Evolutionary conservation across 148 eudicot genomes (phyloP), one percentile per base, ranked within the genome.

Genomic region (Amaranthus palmeri): DNA sequence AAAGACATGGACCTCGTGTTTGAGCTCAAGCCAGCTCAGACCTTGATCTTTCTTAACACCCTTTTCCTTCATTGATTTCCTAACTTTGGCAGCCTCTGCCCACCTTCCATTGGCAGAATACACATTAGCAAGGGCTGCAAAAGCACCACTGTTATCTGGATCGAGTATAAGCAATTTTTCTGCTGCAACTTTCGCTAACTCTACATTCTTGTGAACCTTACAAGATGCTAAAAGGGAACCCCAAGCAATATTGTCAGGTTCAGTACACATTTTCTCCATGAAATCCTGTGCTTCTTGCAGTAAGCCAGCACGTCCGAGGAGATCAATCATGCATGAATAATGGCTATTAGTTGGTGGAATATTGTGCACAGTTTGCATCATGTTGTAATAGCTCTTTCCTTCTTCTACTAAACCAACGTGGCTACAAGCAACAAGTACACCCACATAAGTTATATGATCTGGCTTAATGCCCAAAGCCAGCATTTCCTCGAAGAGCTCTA

Each of bases 31-130:
- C 86, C 86, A 83, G 61, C 86, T 83, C 66, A 83, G 74, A 58
- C 86, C 86, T 71, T 80, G 83, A 3, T 83, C 86, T 74, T 83
- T 83, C 79, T 74, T 83, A 3, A 83, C 83, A 12, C 86, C 83
- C 65, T 77, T 77, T 15, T 68, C 76, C 65, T 83, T 83, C 86
- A 83, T 80, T 18, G 73, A 63, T 54, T 74, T 77, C 58, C 86
- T 77, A 55, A 80, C 77, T 68, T 74, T 62, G 4, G 81, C 83
- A 40, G 83, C 83, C 46, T 83, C 81, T 40, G 71, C 77, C 83
- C 83, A 83, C 60, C 73, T 77, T 17, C 83, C 83, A 77, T 79
- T 77, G 41, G 78, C 79, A 18, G 86, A 64, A 65, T 83, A 80
- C 71, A 80, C 68, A 62, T 83, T 83, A 14, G 86, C 83, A 54